Percentiles rank a stretch among this genome's conserved stretches.
Conservation (phyloP, 2,329 filamentous ascomycete species). For the Metarhizium rileyi region DNA sequence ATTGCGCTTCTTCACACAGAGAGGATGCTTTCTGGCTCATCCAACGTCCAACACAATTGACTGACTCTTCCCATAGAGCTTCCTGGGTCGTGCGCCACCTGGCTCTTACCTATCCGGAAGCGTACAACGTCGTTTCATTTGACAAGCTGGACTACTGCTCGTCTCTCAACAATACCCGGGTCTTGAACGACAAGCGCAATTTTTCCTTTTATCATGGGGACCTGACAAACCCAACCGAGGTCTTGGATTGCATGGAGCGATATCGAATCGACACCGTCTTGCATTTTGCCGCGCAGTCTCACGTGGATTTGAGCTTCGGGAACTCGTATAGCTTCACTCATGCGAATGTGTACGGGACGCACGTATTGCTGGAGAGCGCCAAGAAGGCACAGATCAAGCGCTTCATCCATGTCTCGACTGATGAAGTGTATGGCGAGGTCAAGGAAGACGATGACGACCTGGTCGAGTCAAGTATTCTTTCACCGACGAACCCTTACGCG, state of each 20-base stretch:
- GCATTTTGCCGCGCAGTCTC: conserved; percentile 79
- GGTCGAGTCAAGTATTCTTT: conserved; percentile 62
- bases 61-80: conserved; percentile 40
- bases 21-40: no score
- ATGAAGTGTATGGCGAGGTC: conserved; percentile 79
- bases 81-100: conserved; percentile 78
- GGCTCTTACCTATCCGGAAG: conserved; percentile 58
- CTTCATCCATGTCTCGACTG: conserved; percentile 76
- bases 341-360: conserved; percentile 77
- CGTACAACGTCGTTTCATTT: conserved; percentile 73
- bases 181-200: conserved; percentile 57
- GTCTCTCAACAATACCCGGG: conserved; percentile 67
- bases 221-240: conserved; percentile 60
- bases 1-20: no score
- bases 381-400: conserved; percentile 60
- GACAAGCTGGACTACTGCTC: conserved; percentile 81
- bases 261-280: conserved; percentile 71
- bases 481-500: conserved; percentile 74
- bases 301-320: conserved; percentile 74
- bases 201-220: conserved; percentile 75
- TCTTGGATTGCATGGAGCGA: conserved; percentile 60
- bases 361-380: conserved; percentile 68
- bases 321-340: conserved; percentile 75
- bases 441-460: conserved; percentile 61
- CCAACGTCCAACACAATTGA: no score